These are phyloP conservation scores for Euphorbia corollata DNA, from an alignment of 441 rosid genomes.

Conservation along the genomic window DNA sequence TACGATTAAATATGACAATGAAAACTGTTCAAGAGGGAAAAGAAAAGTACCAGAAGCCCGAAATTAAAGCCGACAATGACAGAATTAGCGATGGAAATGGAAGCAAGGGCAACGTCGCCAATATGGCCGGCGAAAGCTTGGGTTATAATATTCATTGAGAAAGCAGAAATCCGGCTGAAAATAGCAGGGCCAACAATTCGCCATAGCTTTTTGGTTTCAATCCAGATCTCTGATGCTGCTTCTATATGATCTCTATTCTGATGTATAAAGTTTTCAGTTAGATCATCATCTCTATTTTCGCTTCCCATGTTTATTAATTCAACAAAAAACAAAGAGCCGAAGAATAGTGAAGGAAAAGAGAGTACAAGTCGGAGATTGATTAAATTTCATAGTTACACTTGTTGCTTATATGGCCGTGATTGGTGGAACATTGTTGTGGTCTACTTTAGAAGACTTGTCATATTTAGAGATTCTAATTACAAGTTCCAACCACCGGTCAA, in stretches of 20 bases:
- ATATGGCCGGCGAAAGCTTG: constrained; percentile 83
- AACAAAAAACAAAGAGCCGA: too few species aligned
- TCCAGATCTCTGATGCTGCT: constrained; percentile 35
- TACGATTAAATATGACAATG: too few species aligned
- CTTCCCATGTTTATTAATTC: constrained; percentile 13
- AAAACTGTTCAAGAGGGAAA: neutral
- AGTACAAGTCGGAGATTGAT: neutral
- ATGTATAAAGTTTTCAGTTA: constrained; percentile 8
- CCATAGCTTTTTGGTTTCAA: constrained; percentile 70
- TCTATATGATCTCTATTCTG: neutral
- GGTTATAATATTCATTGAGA: constrained; percentile 53
- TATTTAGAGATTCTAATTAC: too few species aligned
- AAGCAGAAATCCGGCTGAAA: constrained; percentile 49
- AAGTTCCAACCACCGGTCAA: too few species aligned
- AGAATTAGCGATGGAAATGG: constrained; percentile 67
- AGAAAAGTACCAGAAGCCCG: constrained; percentile 49
- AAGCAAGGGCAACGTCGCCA: constrained; percentile 71
- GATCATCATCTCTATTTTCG: neutral
- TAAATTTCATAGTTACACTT: too few species aligned
- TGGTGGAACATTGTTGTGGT: too few species aligned
- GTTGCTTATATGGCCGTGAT: too few species aligned
- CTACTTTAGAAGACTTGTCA: too few species aligned
- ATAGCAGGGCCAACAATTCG: constrained; percentile 63
- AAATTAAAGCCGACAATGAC: constrained; percentile 75
- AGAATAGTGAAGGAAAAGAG: too few species aligned